Conservation (phyloP, 495 filamentous ascomycete species). For the Aspergillus bertholletiae region DNA sequence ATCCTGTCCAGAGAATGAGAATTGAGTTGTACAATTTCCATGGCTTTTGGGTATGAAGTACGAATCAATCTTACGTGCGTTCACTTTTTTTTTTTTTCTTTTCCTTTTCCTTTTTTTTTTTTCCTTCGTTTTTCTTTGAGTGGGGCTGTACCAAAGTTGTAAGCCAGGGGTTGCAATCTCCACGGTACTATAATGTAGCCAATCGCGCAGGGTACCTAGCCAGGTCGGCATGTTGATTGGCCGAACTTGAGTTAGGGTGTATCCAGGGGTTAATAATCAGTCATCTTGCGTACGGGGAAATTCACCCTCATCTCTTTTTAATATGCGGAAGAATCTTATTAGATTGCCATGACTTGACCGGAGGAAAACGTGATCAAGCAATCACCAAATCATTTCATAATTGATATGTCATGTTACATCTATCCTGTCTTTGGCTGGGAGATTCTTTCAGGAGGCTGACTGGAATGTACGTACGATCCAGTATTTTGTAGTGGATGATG, state of each 20-base stretch:
- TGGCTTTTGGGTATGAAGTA: background rate
- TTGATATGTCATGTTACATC: background rate
- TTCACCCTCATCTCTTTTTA: background rate
- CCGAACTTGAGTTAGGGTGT: background rate
- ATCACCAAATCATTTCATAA: too few species aligned
- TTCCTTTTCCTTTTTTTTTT: background rate
- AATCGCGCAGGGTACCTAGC: constrained; percentile 5
- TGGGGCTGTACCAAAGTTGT: background rate
- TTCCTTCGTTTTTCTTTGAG: background rate
- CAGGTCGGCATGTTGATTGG: constrained; percentile 4
- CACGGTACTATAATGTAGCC: background rate
- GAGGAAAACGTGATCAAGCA: too few species aligned
- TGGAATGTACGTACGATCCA: constrained; percentile 5
- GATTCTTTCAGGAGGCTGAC: background rate
- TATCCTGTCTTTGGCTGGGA: background rate
- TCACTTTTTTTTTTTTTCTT: background rate
- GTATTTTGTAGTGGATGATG: background rate
- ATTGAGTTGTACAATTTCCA: background rate
- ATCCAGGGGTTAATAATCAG: constrained; percentile 5
- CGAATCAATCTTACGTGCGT: background rate
- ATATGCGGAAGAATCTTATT: background rate
- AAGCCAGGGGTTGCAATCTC: background rate
- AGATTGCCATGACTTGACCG: too few species aligned
- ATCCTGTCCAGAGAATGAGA: background rate
- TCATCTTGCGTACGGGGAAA: too few species aligned